Percentiles rank a stretch among this genome's conserved stretches.
phyloP scores from a whole-genome alignment of 2,329 filamentous ascomycete genomes.

The Tolypocladium album region DNA sequence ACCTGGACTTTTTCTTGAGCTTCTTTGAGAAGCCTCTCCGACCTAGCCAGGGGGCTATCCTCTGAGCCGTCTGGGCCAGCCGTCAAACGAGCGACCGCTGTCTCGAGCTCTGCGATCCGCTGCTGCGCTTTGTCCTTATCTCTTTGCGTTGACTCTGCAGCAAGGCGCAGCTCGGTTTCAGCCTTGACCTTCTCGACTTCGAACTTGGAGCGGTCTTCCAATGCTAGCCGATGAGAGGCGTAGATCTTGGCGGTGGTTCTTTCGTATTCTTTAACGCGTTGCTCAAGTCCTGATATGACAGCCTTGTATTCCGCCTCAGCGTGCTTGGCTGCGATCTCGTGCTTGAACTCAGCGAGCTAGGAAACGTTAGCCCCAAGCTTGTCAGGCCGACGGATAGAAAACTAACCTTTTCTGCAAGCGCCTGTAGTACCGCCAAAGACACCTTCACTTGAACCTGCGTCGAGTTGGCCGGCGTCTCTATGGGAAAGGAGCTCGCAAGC shows the following conservation, averaged over 20 bases:
- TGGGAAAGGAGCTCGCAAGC: slow-evolving; percentile 11
- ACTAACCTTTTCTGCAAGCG: slow-evolving; percentile 26
- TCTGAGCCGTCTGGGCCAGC: slow-evolving; percentile 9
- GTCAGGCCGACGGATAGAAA: background rate
- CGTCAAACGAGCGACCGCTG: slow-evolving; percentile 17
- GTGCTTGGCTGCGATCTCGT: slow-evolving; percentile 17
- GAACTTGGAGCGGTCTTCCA: slow-evolving; percentile 38
- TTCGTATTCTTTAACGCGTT: slow-evolving; percentile 33
- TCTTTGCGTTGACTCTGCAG: slow-evolving; percentile 14
- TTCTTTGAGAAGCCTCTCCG: slow-evolving; percentile 24
- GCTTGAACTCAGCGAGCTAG: slow-evolving; percentile 19
- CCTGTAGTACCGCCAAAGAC: slow-evolving; percentile 24
- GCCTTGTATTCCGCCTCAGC: slow-evolving; percentile 25
- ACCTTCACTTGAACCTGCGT: slow-evolving; percentile 15
- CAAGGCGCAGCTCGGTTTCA: slow-evolving; percentile 17
- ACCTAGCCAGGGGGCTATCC: slow-evolving; percentile 14
- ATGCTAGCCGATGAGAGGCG: slow-evolving; percentile 34
- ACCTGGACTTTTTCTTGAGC: slow-evolving; percentile 24
- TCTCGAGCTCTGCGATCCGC: slow-evolving; percentile 26
- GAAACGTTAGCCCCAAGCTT: slow-evolving; percentile 6
- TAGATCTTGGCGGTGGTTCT: slow-evolving; percentile 34
- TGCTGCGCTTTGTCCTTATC: slow-evolving; percentile 26
- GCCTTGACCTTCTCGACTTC: slow-evolving; percentile 34
- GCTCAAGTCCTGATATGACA: slow-evolving; percentile 31
- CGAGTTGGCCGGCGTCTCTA: slow-evolving; percentile 3